Evolutionary conservation across 345 rosid genomes (phyloP).

Genomic region (Syzygium aqueum): DNA sequence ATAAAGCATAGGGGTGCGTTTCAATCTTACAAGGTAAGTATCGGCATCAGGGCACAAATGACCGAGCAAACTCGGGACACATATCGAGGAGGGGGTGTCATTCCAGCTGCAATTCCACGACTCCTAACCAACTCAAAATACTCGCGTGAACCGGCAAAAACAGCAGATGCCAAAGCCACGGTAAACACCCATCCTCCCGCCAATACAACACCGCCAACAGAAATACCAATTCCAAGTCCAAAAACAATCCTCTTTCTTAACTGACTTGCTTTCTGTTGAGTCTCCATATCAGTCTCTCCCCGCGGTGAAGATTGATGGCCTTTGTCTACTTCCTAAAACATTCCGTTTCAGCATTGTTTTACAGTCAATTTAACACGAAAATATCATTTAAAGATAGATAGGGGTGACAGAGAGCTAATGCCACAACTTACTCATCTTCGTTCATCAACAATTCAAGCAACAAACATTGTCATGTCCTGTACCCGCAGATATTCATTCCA

Average conservation of each 20-base stretch:
- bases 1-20: neutral
- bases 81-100: slow-evolving; percentile 97
- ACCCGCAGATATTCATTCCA: neutral
- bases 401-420: neutral
- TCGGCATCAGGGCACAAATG: slow-evolving; percentile 75
- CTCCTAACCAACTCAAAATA: slow-evolving; percentile 85
- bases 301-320: slow-evolving; percentile 14
- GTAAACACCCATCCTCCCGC: slow-evolving; percentile 93
- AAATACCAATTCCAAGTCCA: slow-evolving; percentile 75
- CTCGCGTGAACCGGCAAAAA: slow-evolving; percentile 68
- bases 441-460: neutral
- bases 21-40: slow-evolving; percentile 65
- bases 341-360: slow-evolving; percentile 11
- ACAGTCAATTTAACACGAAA: neutral
- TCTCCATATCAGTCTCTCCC: slow-evolving; percentile 22
- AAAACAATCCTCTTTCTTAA: slow-evolving; percentile 58
- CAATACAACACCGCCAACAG: slow-evolving; percentile 64
- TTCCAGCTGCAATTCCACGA: slow-evolving; percentile 74
- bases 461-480: neutral
- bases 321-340: slow-evolving; percentile 39
- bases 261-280: slow-evolving; percentile 41
- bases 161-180: slow-evolving; percentile 45
- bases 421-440: neutral
- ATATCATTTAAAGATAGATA: neutral
- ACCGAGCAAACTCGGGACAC: slow-evolving; percentile 81